Evolutionary conservation across 192 early-diverging fungal genomes (phyloP).

Genomic region (Coemansia sp.): DNA sequence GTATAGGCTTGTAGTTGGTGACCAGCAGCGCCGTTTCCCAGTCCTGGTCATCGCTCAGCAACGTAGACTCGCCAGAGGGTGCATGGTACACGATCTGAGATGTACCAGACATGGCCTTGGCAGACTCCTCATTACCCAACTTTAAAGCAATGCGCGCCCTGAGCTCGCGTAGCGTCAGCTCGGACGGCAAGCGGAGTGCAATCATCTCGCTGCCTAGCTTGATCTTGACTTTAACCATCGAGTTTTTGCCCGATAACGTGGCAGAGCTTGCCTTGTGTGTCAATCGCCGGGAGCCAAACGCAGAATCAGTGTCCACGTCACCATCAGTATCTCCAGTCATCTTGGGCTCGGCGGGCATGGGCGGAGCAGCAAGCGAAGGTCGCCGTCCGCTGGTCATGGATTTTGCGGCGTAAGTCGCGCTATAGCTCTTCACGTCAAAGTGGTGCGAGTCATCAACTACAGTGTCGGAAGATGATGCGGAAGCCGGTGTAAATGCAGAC

Average conservation of each 20-base stretch:
- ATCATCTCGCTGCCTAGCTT: slow-evolving; percentile 69
- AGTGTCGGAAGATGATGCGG: slow-evolving; percentile 43
- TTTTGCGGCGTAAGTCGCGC: slow-evolving; percentile 10
- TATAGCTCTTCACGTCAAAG: slow-evolving; percentile 19
- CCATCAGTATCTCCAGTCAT: not conserved
- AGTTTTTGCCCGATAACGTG: slow-evolving; percentile 20
- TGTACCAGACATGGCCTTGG: slow-evolving; percentile 8
- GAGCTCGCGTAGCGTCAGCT: slow-evolving; percentile 59
- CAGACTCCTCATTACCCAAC: slow-evolving; percentile 37
- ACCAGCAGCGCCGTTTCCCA: slow-evolving; percentile 38
- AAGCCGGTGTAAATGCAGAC: slow-evolving; percentile 33
- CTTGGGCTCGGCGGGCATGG: slow-evolving; percentile 55
- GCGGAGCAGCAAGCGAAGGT: slow-evolving; percentile 9
- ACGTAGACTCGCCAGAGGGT: slow-evolving; percentile 45
- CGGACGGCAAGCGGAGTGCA: slow-evolving; percentile 68
- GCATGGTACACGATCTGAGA: slow-evolving; percentile 51
- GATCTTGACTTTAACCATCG: slow-evolving; percentile 72
- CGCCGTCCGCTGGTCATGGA: slow-evolving; percentile 17
- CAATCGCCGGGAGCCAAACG: slow-evolving; percentile 15
- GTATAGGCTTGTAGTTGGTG: slow-evolving; percentile 49
- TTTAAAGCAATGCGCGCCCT: slow-evolving; percentile 65
- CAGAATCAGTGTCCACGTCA: not conserved
- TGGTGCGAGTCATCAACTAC: slow-evolving; percentile 27
- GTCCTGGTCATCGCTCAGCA: slow-evolving; percentile 46
- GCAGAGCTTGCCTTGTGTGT: slow-evolving; percentile 43